Evolutionary conservation across 495 filamentous ascomycete genomes (phyloP).

Genomic region (Xylaria castorea): DNA sequence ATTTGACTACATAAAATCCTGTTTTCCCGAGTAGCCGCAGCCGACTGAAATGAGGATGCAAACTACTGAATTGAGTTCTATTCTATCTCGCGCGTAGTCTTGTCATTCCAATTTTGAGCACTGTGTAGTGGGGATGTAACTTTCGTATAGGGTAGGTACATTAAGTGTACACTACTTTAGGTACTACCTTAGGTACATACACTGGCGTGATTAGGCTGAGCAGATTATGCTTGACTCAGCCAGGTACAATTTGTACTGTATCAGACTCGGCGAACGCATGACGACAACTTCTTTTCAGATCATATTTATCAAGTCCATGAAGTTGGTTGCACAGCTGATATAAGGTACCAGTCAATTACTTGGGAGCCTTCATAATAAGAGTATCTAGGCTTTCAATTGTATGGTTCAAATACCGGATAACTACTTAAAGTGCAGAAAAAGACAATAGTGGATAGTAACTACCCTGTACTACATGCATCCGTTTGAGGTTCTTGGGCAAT

Average conservation of each 20-base stretch:
- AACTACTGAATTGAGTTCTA: too few relatives aligned
- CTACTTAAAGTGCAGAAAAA: neutral
- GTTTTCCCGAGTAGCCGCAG: neutral
- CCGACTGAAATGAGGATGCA: too few relatives aligned
- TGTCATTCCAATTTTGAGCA: too few relatives aligned
- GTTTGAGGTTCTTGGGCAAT: conserved; percentile 5
- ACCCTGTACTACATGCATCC: neutral
- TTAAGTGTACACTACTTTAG: too few relatives aligned
- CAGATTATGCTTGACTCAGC: neutral
- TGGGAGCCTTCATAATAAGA: neutral
- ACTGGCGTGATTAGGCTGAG: conserved; percentile 11
- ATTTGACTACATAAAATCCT: neutral
- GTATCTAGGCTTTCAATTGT: neutral
- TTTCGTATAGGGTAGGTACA: too few relatives aligned
- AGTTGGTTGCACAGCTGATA: neutral
- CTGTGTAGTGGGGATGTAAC: too few relatives aligned
- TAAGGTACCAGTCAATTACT: neutral
- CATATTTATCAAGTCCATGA: neutral
- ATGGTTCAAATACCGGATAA: neutral
- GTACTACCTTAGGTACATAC: too few relatives aligned
- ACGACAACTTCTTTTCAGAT: neutral
- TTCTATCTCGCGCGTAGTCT: too few relatives aligned
- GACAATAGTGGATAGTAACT: neutral
- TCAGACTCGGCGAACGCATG: neutral
- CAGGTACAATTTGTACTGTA: neutral